Conservation (phyloP, 768 basidiomycete genomes). For the Suillus hirtellus region DNA sequence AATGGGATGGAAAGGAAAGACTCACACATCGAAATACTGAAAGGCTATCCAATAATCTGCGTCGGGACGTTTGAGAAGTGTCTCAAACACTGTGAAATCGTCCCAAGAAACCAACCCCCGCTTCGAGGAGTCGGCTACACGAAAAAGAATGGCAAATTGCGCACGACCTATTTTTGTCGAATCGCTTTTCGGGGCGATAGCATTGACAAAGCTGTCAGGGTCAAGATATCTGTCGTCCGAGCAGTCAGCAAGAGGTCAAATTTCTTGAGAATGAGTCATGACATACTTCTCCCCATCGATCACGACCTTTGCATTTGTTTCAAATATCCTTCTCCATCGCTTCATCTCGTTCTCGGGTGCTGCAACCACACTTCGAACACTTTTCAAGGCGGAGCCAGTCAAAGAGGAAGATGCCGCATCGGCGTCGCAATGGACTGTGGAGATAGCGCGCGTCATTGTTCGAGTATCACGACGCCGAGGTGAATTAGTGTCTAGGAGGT, state of each 20-base stretch:
- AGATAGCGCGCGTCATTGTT: slow-evolving; percentile 44
- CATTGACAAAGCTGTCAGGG: slow-evolving; percentile 87
- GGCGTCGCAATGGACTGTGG: slow-evolving; percentile 56
- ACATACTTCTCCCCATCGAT: slow-evolving; percentile 80
- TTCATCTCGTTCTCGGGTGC: slow-evolving; percentile 82
- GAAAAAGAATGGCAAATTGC: slow-evolving; percentile 89
- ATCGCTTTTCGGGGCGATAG: slow-evolving; percentile 88
- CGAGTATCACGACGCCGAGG: slow-evolving; percentile 22
- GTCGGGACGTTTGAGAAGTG: slow-evolving; percentile 88
- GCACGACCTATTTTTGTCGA: slow-evolving; percentile 82
- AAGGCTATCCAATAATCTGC: slow-evolving; percentile 98
- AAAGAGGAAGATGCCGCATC: slow-evolving; percentile 42
- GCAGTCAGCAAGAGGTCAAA: slow-evolving; percentile 11
- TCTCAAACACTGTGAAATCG: slow-evolving; percentile 96
- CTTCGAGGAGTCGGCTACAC: slow-evolving; percentile 78
- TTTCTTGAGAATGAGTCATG: slow-evolving; percentile 21
- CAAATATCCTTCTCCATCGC: slow-evolving; percentile 89
- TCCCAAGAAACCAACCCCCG: slow-evolving; percentile 88
- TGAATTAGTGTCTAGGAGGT: slow-evolving; percentile 30
- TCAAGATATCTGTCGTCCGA: slow-evolving; percentile 70
- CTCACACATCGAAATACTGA: slow-evolving; percentile 93
- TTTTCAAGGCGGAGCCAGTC: slow-evolving; percentile 56
- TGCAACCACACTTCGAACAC: slow-evolving; percentile 66
- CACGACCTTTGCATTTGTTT: slow-evolving; percentile 72
- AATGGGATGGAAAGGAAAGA: slow-evolving; percentile 18